phyloP scores from a whole-genome alignment of 768 basidiomycete species.

The Lactarius akahatsu region DNA sequence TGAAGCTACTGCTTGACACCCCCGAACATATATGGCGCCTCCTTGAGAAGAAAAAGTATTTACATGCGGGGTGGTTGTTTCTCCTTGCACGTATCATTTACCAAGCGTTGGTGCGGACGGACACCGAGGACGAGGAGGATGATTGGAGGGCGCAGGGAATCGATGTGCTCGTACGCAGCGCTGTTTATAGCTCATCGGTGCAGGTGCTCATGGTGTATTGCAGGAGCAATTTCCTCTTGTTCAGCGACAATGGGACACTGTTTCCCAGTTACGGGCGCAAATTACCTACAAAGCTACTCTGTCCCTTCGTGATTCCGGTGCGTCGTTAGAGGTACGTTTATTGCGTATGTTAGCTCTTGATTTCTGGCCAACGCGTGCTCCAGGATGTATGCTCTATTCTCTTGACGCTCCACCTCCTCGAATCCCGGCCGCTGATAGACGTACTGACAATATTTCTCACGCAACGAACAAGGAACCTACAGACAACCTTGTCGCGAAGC shows the following conservation, averaged over 20 bases:
- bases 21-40: constrained; percentile 91
- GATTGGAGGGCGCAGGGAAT: constrained; percentile 59
- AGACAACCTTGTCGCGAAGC: constrained; percentile 36
- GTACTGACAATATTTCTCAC: constrained; percentile 66
- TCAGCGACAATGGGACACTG: constrained; percentile 90
- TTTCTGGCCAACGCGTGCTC: constrained; percentile 14
- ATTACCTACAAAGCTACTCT: constrained; percentile 87
- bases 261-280: constrained; percentile 83
- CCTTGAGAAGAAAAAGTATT: constrained; percentile 74
- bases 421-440: constrained; percentile 76
- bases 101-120: constrained; percentile 62
- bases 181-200: not conserved
- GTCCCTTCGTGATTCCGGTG: constrained; percentile 61
- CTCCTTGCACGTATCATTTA: constrained; percentile 83
- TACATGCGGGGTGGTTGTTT: constrained; percentile 86
- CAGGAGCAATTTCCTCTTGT: constrained; percentile 87
- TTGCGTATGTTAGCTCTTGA: not conserved
- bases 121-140: constrained; percentile 63
- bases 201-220: not conserved
- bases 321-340: constrained; percentile 51
- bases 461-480: constrained; percentile 65
- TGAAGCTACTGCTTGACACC: constrained; percentile 88
- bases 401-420: constrained; percentile 83
- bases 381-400: constrained; percentile 78
- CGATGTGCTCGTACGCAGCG: constrained; percentile 54